Evolutionary conservation across 108 stramenopile genomes (phyloP), one percentile per base, ranked within the genome.

Genomic region (Cylindrotheca fusiformis): DNA sequence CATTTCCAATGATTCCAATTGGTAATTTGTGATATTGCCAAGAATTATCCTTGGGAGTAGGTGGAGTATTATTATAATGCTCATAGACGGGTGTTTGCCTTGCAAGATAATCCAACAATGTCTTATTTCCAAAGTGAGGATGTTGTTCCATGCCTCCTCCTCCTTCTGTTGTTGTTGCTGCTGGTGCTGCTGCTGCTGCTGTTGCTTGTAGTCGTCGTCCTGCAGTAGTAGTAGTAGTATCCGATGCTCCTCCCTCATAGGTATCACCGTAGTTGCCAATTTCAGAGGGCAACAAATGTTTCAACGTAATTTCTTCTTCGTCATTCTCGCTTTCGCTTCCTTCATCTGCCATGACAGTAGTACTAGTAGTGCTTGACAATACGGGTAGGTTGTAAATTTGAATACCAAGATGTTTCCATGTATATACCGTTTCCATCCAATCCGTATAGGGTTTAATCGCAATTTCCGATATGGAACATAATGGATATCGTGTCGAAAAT

Each of bases 1-100:
- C 61, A 52, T 62, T 62, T 3, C 46, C 61, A 27, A 62, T 28
- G 17, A 62, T 23, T 2, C 58, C 58, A 41, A 6, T 41, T 14
- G 36, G 36, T 10, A 41, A 14, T 14, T 41, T 14, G 14, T 41
- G 36, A 41, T 41, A 41, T 41, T 41, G 36, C 36, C 36, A 41
- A 41, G 36, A 6, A 41, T 41, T 41, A 14, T 41, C 14, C 14
- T 14, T 6, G 14, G 36, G 36, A 41, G 36, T 6, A 6, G 36
- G 36, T 10, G 36, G 6, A 41, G 6, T 14, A 10, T 10, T 10
- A 6, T 10, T 6, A 6, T 6, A 14, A 14, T 6, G 14, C 36
- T 41, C 36, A 14, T 41, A 41, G 6, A 14, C 36, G 6, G 36
- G 36, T 10, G 36, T 41, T 14, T 41, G 36, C 36, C 36, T 6